Conservation (phyloP, 805 yeast species). For the Kodamaea hsintzibuensis region DNA sequence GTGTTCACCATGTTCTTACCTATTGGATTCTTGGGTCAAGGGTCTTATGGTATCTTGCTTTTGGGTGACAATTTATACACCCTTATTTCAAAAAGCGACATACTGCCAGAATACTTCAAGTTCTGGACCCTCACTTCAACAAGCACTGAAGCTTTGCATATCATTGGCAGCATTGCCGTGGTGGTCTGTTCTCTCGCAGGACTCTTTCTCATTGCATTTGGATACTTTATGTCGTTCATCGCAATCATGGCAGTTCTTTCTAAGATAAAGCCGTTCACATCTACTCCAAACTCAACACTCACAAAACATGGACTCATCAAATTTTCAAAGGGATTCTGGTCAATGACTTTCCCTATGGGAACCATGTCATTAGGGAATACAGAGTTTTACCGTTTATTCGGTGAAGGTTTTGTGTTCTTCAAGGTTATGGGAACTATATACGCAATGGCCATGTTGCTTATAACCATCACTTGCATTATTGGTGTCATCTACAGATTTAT, state of each 20-base stretch:
- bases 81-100: slow-evolving; percentile 2
- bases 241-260: slow-evolving; percentile 42
- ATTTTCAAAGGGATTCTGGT: slow-evolving; percentile 53
- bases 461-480: slow-evolving; percentile 36
- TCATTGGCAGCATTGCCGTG: slow-evolving; percentile 5
- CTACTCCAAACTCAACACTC: slow-evolving; percentile 25
- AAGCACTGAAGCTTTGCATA: slow-evolving; percentile 1
- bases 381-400: slow-evolving; percentile 40
- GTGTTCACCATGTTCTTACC: slow-evolving; percentile 76
- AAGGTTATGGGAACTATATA: slow-evolving; percentile 63
- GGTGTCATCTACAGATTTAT: slow-evolving; percentile 25
- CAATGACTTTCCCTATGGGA: slow-evolving; percentile 88
- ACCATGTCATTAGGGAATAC: slow-evolving; percentile 61
- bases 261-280: slow-evolving; percentile 40
- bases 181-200: slow-evolving; percentile 25
- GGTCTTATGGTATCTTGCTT: slow-evolving; percentile 64
- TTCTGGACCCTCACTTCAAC: background rate
- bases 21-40: slow-evolving; percentile 85
- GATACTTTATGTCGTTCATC: slow-evolving; percentile 49
- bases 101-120: background rate
- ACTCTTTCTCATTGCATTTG: slow-evolving; percentile 54
- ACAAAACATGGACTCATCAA: slow-evolving; percentile 19
- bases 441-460: slow-evolving; percentile 49
- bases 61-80: slow-evolving; percentile 46
- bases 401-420: slow-evolving; percentile 52